Conservation (phyloP, 73 alveolate species). For the Stentor roeselii region DNA sequence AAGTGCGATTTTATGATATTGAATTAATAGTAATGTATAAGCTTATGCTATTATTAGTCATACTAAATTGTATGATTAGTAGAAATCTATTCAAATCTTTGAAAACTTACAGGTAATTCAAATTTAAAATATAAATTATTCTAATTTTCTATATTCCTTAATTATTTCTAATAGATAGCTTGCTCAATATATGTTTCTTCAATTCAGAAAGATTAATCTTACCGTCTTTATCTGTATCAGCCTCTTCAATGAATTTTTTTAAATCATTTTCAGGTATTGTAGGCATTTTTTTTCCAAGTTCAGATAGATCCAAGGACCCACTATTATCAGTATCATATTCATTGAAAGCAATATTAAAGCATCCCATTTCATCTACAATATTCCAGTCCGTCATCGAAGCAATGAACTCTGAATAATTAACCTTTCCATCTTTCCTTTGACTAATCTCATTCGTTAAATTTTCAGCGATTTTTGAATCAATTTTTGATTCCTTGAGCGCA, state of each 20-base stretch:
- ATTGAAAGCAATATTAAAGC: background rate
- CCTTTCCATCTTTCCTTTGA: background rate
- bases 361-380: background rate
- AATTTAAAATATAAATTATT: too few species aligned
- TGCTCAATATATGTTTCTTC: too few species aligned
- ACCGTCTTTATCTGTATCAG: background rate
- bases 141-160: too few species aligned
- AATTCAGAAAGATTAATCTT: background rate
- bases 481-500: background rate
- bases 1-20: too few species aligned
- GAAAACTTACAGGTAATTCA: too few species aligned
- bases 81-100: too few species aligned
- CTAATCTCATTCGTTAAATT: too few species aligned
- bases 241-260: background rate
- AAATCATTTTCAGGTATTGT: background rate
- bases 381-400: background rate
- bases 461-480: background rate
- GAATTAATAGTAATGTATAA: too few species aligned
- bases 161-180: too few species aligned
- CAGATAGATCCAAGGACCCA: background rate
- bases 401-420: background rate
- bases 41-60: too few species aligned
- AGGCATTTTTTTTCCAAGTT: background rate
- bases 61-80: too few species aligned
- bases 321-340: background rate